A percentile compares a stretch with the other conserved stretches of the same genome.
Evolutionary conservation across 83 land plant genomes (phyloP).

Genomic region (Isoetes engelmannii): DNA sequence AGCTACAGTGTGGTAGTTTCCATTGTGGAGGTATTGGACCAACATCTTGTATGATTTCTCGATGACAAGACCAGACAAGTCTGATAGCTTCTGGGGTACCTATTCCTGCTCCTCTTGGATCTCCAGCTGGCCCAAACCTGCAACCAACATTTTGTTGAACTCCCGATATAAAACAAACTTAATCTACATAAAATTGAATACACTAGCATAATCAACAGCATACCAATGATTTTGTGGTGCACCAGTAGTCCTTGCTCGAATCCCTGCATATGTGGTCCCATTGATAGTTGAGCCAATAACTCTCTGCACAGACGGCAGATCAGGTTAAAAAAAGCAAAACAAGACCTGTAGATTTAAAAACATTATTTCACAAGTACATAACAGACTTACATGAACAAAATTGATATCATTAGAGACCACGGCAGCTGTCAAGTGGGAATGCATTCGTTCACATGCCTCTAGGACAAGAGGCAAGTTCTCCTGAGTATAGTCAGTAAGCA

Average conservation of each 20-base stretch:
- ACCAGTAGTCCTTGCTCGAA: slow-evolving; percentile 93
- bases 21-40: slow-evolving; percentile 77
- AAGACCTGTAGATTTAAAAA: too few species aligned
- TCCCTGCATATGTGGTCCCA: slow-evolving; percentile 97
- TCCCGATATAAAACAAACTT: too few species aligned
- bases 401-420: slow-evolving; percentile 84
- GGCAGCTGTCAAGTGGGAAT: slow-evolving; percentile 98
- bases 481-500: slow-evolving; percentile 66
- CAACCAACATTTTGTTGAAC: neutral
- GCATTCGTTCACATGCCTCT: slow-evolving; percentile 86
- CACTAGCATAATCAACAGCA: neutral
- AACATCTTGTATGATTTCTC: slow-evolving; percentile 87
- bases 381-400: slow-evolving; percentile 63
- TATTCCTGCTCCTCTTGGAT: slow-evolving; percentile 98
- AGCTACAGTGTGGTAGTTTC: slow-evolving; percentile 64
- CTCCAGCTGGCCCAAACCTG: slow-evolving; percentile 99
- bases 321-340: too few species aligned
- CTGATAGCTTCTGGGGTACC: slow-evolving; percentile 99
- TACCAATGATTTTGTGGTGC: slow-evolving; percentile 99
- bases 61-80: slow-evolving; percentile 97
- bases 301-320: neutral
- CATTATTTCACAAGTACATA: neutral
- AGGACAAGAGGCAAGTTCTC: slow-evolving; percentile 68
- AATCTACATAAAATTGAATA: neutral
- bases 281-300: slow-evolving; percentile 87